Conservation (phyloP, 371 early-diverging fungal species). For the Syncephalis fuscata region DNA sequence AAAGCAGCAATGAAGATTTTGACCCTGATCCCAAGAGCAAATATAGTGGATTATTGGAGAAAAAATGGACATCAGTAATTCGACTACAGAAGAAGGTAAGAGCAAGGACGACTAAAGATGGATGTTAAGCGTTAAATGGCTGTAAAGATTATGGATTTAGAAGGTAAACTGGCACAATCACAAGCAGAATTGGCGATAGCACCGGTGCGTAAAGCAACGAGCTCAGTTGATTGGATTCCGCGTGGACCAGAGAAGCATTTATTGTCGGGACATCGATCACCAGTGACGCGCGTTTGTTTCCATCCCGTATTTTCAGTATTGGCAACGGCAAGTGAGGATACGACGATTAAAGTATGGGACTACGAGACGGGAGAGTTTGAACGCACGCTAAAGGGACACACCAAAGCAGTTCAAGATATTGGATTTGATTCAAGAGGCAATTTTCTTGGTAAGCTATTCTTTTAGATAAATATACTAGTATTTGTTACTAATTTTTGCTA, state of each 20-base stretch:
- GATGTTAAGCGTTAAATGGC: background rate
- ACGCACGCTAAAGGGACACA: conserved; percentile 81
- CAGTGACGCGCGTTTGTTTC: conserved; percentile 69
- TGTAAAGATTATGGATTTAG: conserved; percentile 73
- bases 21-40: conserved; percentile 56
- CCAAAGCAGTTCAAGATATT: conserved; percentile 76
- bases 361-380: conserved; percentile 81
- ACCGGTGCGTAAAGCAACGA: conserved; percentile 38
- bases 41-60: conserved; percentile 73
- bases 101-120: background rate
- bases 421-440: conserved; percentile 68
- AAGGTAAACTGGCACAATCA: conserved; percentile 51
- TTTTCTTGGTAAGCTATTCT: conserved; percentile 27
- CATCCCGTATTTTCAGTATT: conserved; percentile 75
- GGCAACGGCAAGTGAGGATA: conserved; percentile 81
- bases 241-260: conserved; percentile 53
- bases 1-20: conserved; percentile 54
- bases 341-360: conserved; percentile 84
- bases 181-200: conserved; percentile 57
- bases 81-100: conserved; percentile 76
- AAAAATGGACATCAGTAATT: conserved; percentile 89
- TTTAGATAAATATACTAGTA: too few relatives aligned
- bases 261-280: conserved; percentile 64
- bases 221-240: conserved; percentile 61
- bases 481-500: too few relatives aligned